Evolutionary conservation across 345 rosid species (phyloP).

Genomic region (Pugionium dolabratum): DNA sequence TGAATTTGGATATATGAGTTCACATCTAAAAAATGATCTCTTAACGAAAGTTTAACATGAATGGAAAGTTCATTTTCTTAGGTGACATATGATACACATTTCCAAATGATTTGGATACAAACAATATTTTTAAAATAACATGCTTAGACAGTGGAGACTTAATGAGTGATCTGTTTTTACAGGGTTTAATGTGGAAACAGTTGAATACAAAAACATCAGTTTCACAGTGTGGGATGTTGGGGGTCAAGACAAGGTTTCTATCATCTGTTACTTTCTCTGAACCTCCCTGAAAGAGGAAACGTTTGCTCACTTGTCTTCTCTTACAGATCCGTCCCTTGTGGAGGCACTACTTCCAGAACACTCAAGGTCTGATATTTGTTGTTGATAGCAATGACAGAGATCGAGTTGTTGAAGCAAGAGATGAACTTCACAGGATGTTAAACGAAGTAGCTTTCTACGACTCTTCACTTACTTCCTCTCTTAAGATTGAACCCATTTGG

Average conservation of each 20-base stretch:
- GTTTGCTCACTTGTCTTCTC: conserved; percentile 23
- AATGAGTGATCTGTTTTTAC: conserved; percentile 21
- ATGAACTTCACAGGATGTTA: conserved; percentile 67
- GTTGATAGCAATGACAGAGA: conserved; percentile 73
- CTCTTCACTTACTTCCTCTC: background rate
- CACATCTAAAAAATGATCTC: background rate
- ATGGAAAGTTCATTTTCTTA: background rate
- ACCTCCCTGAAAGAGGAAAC: conserved; percentile 15
- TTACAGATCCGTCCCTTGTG: conserved; percentile 47
- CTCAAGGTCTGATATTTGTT: conserved; percentile 78
- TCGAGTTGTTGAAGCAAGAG: too few relatives aligned
- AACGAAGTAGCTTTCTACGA: conserved; percentile 57
- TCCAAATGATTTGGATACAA: conserved; percentile 3
- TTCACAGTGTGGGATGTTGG: conserved; percentile 98
- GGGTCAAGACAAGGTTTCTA: conserved; percentile 82
- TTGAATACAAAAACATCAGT: conserved; percentile 88
- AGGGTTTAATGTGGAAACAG: conserved; percentile 92
- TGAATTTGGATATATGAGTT: conserved; percentile 5
- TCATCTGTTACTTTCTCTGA: conserved; percentile 7
- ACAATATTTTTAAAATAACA: background rate
- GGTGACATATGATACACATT: background rate
- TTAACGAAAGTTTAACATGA: background rate
- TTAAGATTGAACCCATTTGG: background rate
- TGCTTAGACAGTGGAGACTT: conserved; percentile 7
- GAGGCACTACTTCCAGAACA: too few relatives aligned